phyloP scores from a whole-genome alignment of 2,329 filamentous ascomycete species.

The Fonsecaea nubica region DNA sequence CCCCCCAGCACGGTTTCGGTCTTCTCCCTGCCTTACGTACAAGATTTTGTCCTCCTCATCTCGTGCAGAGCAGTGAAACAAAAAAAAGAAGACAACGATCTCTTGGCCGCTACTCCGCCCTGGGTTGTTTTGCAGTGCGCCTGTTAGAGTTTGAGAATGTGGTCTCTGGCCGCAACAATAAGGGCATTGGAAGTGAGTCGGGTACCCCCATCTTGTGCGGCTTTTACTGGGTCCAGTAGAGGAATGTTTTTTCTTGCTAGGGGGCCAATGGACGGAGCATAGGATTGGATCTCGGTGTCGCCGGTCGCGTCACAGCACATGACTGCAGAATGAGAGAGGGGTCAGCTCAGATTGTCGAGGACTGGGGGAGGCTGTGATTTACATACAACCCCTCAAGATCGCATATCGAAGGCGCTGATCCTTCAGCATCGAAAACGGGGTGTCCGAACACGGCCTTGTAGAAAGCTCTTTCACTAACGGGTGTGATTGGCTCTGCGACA shows the following conservation, averaged over 20 bases:
- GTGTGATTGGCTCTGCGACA: constrained; percentile 4
- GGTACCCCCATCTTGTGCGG: not conserved
- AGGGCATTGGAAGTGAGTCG: not conserved
- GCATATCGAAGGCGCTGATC: not conserved
- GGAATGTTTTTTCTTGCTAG: not conserved
- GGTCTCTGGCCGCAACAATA: not conserved
- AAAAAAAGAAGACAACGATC: not conserved
- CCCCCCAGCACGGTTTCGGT: not conserved
- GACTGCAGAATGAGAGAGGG: not conserved
- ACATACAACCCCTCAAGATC: constrained; percentile 8
- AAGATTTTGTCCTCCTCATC: not conserved
- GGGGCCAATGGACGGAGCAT: not conserved
- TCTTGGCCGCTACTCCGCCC: not conserved
- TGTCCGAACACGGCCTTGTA: not conserved
- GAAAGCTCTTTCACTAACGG: not conserved
- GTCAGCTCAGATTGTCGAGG: constrained; percentile 3
- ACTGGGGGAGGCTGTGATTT: constrained; percentile 10
- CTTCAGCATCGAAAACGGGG: not conserved
- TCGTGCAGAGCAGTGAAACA: not conserved
- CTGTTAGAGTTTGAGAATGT: not conserved
- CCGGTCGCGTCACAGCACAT: not conserved
- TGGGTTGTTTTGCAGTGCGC: not conserved
- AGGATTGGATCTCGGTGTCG: not conserved
- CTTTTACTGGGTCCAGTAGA: not conserved
- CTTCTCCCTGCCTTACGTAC: constrained; percentile 1